Conservation (phyloP, 768 basidiomycete species). For the Auricularia cornea region DNA sequence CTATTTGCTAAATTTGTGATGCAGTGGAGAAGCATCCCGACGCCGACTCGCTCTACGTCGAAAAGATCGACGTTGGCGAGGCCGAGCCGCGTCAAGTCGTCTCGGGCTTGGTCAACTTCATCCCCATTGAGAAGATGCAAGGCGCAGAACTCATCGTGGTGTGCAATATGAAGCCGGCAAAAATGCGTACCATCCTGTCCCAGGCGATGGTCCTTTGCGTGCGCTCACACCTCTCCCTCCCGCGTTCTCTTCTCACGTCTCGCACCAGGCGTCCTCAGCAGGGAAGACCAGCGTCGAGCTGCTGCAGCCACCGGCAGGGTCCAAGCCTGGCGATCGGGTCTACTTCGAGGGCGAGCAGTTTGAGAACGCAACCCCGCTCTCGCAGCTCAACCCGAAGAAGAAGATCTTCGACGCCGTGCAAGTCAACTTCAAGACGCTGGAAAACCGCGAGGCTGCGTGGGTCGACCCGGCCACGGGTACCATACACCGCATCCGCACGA, state of each 20-base stretch:
- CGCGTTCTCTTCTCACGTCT: too few species aligned
- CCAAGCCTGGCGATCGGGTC: slow-evolving; percentile 85
- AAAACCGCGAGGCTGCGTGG: slow-evolving; percentile 87
- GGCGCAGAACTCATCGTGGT: slow-evolving; percentile 72
- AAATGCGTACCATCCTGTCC: slow-evolving; percentile 96
- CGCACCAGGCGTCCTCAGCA: background rate
- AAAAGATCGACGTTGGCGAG: slow-evolving; percentile 97
- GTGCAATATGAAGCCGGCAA: slow-evolving; percentile 94
- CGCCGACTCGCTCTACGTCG: slow-evolving; percentile 94
- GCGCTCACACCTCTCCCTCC: slow-evolving; percentile 27
- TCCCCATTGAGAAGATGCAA: slow-evolving; percentile 89
- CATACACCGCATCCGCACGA: slow-evolving; percentile 79
- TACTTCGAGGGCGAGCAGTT: slow-evolving; percentile 91
- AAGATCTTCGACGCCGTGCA: slow-evolving; percentile 98
- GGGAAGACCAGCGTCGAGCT: slow-evolving; percentile 84
- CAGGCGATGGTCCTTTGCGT: slow-evolving; percentile 95
- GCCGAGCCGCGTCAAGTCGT: slow-evolving; percentile 94
- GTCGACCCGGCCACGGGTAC: slow-evolving; percentile 71
- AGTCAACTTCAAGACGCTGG: slow-evolving; percentile 87
- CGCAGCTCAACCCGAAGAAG: slow-evolving; percentile 95
- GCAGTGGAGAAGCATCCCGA: slow-evolving; percentile 93
- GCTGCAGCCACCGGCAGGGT: slow-evolving; percentile 75
- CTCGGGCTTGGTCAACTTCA: slow-evolving; percentile 93
- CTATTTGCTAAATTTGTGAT: background rate
- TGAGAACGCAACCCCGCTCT: slow-evolving; percentile 63